Evolutionary conservation across 1,284 basidiomycete genomes (phyloP).

Genomic region (Puccinia coronata): DNA sequence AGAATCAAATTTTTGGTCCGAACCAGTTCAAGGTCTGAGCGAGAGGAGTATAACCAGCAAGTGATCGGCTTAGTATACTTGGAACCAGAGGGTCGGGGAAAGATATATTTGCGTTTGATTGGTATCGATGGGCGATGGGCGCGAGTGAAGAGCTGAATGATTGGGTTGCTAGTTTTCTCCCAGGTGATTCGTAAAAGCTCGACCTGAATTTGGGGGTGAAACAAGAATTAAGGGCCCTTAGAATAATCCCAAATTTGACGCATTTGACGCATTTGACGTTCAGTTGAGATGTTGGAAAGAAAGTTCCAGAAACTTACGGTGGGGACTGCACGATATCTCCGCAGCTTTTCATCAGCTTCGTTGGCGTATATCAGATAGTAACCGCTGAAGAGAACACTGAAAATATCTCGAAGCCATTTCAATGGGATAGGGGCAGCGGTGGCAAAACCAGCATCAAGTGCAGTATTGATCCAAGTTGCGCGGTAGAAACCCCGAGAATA

Average conservation of each 20-base stretch:
- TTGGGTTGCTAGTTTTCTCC: slow-evolving; percentile 88
- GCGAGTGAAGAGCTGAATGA: slow-evolving; percentile 70
- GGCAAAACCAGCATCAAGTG: slow-evolving; percentile 94
- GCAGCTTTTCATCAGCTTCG: slow-evolving; percentile 66
- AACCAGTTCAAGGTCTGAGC: slow-evolving; percentile 69
- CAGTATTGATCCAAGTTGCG: slow-evolving; percentile 85
- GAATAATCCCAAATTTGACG: too few species aligned
- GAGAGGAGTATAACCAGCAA: slow-evolving; percentile 79
- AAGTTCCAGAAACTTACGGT: slow-evolving; percentile 64
- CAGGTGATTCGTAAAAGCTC: slow-evolving; percentile 93
- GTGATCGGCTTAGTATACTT: slow-evolving; percentile 77
- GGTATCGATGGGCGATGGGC: slow-evolving; percentile 66
- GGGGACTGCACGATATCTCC: slow-evolving; percentile 84
- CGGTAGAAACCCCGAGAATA: slow-evolving; percentile 78
- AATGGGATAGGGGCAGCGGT: slow-evolving; percentile 91
- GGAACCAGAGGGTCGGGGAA: slow-evolving; percentile 77
- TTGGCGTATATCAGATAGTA: slow-evolving; percentile 94
- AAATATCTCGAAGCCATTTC: slow-evolving; percentile 84
- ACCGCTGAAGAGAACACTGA: slow-evolving; percentile 76
- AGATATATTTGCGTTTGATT: slow-evolving; percentile 73
- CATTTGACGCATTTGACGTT: too few species aligned
- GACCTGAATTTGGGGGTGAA: slow-evolving; percentile 57
- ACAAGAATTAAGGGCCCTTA: background rate
- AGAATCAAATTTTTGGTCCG: slow-evolving; percentile 76
- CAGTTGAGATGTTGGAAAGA: too few species aligned